A percentile compares a stretch with the other conserved stretches of the same genome.
Conservation (phyloP, 768 basidiomycete genomes). For the Boletus barrowsii region DNA sequence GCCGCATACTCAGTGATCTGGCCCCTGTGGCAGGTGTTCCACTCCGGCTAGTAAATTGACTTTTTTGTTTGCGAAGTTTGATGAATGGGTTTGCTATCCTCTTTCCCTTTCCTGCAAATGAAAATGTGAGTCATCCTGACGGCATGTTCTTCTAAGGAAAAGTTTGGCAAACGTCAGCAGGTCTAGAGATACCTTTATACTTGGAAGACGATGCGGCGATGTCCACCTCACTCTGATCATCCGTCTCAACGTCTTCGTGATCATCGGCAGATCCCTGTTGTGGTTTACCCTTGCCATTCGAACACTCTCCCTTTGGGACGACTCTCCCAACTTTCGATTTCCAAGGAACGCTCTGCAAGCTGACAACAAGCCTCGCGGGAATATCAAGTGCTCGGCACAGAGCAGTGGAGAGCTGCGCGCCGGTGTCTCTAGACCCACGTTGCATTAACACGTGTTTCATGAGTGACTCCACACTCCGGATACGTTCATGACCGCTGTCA, state of each 20-base stretch:
- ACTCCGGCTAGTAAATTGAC: constrained; percentile 45
- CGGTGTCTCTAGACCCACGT: constrained; percentile 78
- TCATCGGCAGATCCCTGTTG: constrained; percentile 18
- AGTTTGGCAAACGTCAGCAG: constrained; percentile 1
- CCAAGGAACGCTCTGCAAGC: constrained; percentile 92
- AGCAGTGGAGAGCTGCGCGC: constrained; percentile 88
- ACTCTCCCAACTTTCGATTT: constrained; percentile 60
- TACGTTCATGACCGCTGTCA: constrained; percentile 54
- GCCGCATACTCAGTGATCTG: constrained; percentile 18
- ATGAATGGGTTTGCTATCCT: constrained; percentile 54
- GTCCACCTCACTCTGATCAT: constrained; percentile 39
- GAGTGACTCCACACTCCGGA: constrained; percentile 77
- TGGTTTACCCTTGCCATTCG: constrained; percentile 37
- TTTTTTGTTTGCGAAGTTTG: constrained; percentile 55
- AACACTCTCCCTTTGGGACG: constrained; percentile 37
- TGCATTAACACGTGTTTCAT: constrained; percentile 90
- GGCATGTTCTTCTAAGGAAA: background rate
- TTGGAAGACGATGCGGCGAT: constrained; percentile 31
- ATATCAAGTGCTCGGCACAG: constrained; percentile 83
- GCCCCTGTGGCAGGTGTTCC: constrained; percentile 18
- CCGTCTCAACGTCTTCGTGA: constrained; percentile 26
- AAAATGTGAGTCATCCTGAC: constrained; percentile 6
- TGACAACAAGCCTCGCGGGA: constrained; percentile 83
- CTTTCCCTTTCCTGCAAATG: constrained; percentile 51
- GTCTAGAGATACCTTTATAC: constrained; percentile 32